Conservation (phyloP, 352 stramenopile species). For the Globisporangium mamillatum region DNA sequence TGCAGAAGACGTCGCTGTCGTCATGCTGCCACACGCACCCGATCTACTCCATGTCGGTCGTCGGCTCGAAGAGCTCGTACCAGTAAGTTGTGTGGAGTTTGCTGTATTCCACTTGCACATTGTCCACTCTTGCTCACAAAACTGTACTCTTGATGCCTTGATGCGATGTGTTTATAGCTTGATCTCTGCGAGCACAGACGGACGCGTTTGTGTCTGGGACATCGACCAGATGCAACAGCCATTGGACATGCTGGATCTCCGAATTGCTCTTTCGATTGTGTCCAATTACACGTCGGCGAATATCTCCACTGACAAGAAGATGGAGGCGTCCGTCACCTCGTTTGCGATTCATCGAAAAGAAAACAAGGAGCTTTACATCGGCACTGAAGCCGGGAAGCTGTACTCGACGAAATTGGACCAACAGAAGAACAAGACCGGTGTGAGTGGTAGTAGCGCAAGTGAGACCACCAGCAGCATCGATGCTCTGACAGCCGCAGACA, state of each 20-base stretch:
- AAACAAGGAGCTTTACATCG: slow-evolving; percentile 82
- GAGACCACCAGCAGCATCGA: slow-evolving; percentile 18
- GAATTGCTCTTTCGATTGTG: slow-evolving; percentile 77
- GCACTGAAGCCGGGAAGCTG: slow-evolving; percentile 77
- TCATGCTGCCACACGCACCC: slow-evolving; percentile 82
- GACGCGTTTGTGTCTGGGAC: slow-evolving; percentile 83
- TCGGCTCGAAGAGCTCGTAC: slow-evolving; percentile 79
- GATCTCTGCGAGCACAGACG: slow-evolving; percentile 84
- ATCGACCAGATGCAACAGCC: slow-evolving; percentile 83
- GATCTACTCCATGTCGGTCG: slow-evolving; percentile 84
- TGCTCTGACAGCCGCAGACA: slow-evolving; percentile 26
- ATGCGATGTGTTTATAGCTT: slow-evolving; percentile 35
- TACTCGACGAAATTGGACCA: slow-evolving; percentile 75
- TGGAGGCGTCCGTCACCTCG: slow-evolving; percentile 80
- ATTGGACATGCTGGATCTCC: slow-evolving; percentile 80
- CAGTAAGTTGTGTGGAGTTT: slow-evolving; percentile 40
- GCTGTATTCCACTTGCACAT: neutral
- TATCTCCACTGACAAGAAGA: slow-evolving; percentile 75
- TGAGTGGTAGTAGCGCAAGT: slow-evolving; percentile 12
- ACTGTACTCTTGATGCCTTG: neutral
- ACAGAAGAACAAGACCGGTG: slow-evolving; percentile 61
- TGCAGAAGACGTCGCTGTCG: slow-evolving; percentile 84
- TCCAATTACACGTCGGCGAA: slow-evolving; percentile 68
- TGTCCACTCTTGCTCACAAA: slow-evolving; percentile 10
- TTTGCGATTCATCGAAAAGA: slow-evolving; percentile 83